phyloP scores from a whole-genome alignment of 148 eudicot genomes.

The Dysphania ambrosioides region DNA sequence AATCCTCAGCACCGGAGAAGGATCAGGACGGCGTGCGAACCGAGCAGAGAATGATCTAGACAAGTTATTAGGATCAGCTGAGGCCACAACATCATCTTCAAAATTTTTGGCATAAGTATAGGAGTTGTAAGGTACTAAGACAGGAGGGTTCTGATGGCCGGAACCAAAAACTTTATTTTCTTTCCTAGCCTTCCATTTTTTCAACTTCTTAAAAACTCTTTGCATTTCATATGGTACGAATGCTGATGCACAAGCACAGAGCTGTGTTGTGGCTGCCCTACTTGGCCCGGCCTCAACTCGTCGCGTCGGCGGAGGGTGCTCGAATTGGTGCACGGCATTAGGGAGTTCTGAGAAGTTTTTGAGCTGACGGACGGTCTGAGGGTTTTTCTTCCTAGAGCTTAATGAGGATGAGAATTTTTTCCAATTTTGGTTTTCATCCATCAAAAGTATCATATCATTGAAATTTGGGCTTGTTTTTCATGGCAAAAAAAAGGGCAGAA shows the following conservation, averaged over 20 bases:
- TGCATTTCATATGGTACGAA: slow-evolving; percentile 26
- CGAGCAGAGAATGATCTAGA: slow-evolving; percentile 60
- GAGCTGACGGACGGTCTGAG: neutral
- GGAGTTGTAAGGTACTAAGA: slow-evolving; percentile 44
- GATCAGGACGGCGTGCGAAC: slow-evolving; percentile 37
- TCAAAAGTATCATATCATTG: neutral
- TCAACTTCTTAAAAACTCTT: slow-evolving; percentile 36
- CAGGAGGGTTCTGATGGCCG: slow-evolving; percentile 8
- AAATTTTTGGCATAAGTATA: slow-evolving; percentile 51
- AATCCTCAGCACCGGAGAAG: slow-evolving; percentile 31
- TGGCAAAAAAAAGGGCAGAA: neutral
- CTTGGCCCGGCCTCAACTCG: neutral
- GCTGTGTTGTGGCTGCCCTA: neutral
- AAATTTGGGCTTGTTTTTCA: neutral
- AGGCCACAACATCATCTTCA: slow-evolving; percentile 43
- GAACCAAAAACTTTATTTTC: slow-evolving; percentile 41
- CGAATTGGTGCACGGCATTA: slow-evolving; percentile 30
- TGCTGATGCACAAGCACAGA: slow-evolving; percentile 1
- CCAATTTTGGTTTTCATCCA: slow-evolving; percentile 16
- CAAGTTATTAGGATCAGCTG: slow-evolving; percentile 40
- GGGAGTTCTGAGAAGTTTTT: slow-evolving; percentile 30
- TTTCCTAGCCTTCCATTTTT: slow-evolving; percentile 44
- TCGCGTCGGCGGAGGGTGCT: neutral
- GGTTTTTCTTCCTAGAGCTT: neutral
- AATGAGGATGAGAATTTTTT: neutral